These are phyloP conservation scores for Pythium myriotylum DNA, from an alignment of 352 stramenopile species.

Conservation along the genomic window DNA sequence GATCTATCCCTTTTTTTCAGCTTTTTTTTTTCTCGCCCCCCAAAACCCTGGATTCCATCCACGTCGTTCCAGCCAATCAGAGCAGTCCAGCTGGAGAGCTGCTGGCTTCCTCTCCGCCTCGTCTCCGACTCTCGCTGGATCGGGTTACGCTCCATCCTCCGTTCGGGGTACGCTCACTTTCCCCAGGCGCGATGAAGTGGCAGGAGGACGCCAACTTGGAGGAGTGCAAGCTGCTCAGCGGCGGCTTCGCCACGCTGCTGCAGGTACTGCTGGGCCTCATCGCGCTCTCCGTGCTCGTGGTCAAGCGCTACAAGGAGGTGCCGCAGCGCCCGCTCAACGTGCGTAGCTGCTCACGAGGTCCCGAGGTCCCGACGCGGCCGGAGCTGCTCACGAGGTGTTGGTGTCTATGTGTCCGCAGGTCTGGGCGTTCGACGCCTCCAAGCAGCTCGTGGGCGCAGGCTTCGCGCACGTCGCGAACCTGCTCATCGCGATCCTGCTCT, in stretches of 20 bases:
- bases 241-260: slow-evolving; percentile 72
- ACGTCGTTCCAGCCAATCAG: too few relatives aligned
- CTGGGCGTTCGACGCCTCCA: slow-evolving; percentile 86
- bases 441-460: slow-evolving; percentile 84
- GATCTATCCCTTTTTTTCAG: too few relatives aligned
- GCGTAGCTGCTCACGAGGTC: slow-evolving; percentile 14
- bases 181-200: slow-evolving; percentile 1
- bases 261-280: slow-evolving; percentile 82
- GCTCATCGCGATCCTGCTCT: slow-evolving; percentile 86
- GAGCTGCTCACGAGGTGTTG: slow-evolving; percentile 1
- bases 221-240: slow-evolving; percentile 85
- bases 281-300: slow-evolving; percentile 76
- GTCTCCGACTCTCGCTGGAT: too few relatives aligned
- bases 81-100: too few relatives aligned
- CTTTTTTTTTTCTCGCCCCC: too few relatives aligned
- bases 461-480: slow-evolving; percentile 87
- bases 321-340: slow-evolving; percentile 78
- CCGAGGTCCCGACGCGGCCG: neutral
- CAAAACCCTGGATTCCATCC: too few relatives aligned
- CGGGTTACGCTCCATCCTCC: too few relatives aligned
- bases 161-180: too few relatives aligned
- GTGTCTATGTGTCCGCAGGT: slow-evolving; percentile 27
- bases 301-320: slow-evolving; percentile 76
- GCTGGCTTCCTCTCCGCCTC: too few relatives aligned
- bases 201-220: slow-evolving; percentile 33